Conservation (phyloP, 345 rosid genomes). For the Boechera stricta region DNA sequence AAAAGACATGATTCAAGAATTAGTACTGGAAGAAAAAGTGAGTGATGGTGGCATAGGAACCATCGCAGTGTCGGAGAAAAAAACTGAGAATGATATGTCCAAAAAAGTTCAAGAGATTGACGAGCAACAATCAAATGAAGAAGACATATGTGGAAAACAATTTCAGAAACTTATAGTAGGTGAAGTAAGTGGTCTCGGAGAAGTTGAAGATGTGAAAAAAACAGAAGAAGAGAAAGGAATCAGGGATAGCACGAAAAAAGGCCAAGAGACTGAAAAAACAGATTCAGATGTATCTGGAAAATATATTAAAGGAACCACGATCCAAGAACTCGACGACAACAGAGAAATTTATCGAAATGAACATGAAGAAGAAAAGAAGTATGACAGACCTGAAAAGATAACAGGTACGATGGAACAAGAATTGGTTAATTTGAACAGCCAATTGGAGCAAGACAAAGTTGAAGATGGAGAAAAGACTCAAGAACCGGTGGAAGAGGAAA, state of each 20-base stretch:
- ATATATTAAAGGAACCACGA: neutral
- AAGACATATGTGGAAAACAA: neutral
- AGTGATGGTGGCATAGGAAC: conserved; percentile 15
- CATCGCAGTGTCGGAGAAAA: neutral
- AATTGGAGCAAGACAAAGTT: neutral
- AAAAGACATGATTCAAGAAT: neutral
- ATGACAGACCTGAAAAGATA: conserved; percentile 19
- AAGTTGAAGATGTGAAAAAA: conserved; percentile 8
- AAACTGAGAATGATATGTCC: neutral
- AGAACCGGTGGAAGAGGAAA: conserved; percentile 20
- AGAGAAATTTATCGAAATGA: conserved; percentile 3
- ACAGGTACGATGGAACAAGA: conserved; percentile 8
- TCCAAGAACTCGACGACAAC: conserved; percentile 6
- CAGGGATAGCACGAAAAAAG: neutral
- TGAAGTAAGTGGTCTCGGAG: conserved; percentile 21
- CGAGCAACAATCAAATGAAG: neutral
- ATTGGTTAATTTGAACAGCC: neutral
- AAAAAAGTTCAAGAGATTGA: conserved; percentile 20
- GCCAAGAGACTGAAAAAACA: neutral
- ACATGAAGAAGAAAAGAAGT: conserved; percentile 11
- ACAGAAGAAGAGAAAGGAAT: neutral
- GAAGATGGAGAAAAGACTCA: conserved; percentile 15
- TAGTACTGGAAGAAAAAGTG: conserved; percentile 8
- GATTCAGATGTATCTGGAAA: conserved; percentile 6
- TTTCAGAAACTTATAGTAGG: conserved; percentile 5